Evolutionary conservation across 768 basidiomycete genomes (phyloP).

Genomic region (Suillus ampliporus): DNA sequence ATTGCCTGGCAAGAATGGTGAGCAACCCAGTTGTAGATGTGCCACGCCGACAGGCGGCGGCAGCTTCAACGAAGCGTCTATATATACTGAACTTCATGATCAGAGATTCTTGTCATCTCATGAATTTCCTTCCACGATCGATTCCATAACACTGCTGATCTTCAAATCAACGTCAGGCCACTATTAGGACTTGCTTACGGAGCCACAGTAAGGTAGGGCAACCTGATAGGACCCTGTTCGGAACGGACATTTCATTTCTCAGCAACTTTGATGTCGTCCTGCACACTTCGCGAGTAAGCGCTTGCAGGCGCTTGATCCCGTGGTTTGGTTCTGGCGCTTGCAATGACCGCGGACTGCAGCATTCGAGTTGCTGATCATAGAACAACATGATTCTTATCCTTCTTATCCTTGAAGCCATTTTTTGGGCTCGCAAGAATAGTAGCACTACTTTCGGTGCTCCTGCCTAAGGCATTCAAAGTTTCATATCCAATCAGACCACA

Average conservation of each 20-base stretch:
- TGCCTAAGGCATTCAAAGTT: neutral
- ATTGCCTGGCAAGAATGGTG: neutral
- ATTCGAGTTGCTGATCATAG: neutral
- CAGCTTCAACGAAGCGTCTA: neutral
- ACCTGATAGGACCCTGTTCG: neutral
- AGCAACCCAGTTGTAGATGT: neutral
- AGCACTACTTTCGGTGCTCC: neutral
- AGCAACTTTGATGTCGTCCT: neutral
- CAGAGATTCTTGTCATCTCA: neutral
- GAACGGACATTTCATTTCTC: neutral
- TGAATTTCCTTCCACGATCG: neutral
- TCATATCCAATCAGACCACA: neutral
- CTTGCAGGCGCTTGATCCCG: neutral
- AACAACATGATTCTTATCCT: neutral
- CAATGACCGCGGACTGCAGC: neutral
- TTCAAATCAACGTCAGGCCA: neutral
- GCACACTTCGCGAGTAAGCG: neutral
- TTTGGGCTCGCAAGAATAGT: neutral
- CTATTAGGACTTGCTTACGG: neutral
- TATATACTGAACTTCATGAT: neutral
- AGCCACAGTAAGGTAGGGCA: neutral
- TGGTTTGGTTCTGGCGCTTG: neutral
- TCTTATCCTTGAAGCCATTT: neutral
- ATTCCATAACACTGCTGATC: neutral
- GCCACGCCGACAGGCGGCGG: too few species aligned